These are phyloP conservation scores for Corymbia maculata DNA, from an alignment of 345 rosid species.

Conservation along the genomic window DNA sequence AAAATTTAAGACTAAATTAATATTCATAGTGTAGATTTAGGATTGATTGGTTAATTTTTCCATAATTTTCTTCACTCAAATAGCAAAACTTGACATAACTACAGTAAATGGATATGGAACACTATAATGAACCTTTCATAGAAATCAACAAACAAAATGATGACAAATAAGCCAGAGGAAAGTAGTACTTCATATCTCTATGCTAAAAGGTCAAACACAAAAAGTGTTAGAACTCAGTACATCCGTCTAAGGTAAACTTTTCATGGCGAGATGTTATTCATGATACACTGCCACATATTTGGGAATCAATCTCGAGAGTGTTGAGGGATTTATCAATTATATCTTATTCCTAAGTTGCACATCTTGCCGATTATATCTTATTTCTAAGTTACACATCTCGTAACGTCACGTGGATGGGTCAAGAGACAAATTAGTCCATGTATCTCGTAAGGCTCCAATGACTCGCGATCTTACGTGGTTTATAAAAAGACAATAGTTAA, in stretches of 20 bases:
- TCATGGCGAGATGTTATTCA: background rate
- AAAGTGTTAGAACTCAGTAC: too few relatives aligned
- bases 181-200: background rate
- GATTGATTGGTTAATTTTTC: background rate
- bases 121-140: background rate
- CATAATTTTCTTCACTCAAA: background rate
- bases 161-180: background rate
- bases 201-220: background rate
- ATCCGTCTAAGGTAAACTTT: background rate
- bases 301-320: background rate
- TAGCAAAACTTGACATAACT: background rate
- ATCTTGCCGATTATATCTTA: background rate
- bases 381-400: too few relatives aligned
- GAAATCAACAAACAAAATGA: background rate
- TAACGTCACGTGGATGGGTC: too few relatives aligned
- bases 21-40: accelerated
- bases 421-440: too few relatives aligned
- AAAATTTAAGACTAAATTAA: accelerated
- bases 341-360: background rate
- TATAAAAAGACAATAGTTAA: too few relatives aligned
- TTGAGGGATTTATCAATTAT: background rate
- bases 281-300: background rate
- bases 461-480: accelerated
- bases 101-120: background rate
- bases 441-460: background rate